Base-by-base conservation (phyloP, 306 rosid genomes). In the Coriaria nepalensis region DNA sequence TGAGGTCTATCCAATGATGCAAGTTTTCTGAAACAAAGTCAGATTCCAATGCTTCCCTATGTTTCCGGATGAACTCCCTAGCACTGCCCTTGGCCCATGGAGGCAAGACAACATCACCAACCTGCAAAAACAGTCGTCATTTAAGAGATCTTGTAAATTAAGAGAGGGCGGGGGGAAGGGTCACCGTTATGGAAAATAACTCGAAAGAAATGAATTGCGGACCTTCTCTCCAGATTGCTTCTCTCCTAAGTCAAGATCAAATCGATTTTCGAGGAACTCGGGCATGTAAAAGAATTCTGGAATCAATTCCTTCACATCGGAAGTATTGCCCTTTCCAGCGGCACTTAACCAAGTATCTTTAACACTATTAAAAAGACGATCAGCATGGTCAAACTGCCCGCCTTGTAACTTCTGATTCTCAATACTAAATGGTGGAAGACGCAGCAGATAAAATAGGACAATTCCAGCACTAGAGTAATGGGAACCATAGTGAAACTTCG, bases 381-480 rank as follows among this genome's bases (percentile, higher is more conserved):
- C 99, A 54, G 99, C 99, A 76, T 92, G 99, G 65, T 92, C 99
- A 68, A 92, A 92, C 75, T 92, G 99, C 52, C 99, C 99, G 53
- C 99, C 99, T 62, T 92, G 99, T 66, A 92, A 86, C 75, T 86
- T 92, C 75, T 82, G 93, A 72, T 92, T 92, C 81, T 92, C 99
- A 34, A 62, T 33, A 66, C 99, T 86, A 67, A 92, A 92, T 40
- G 99, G 96, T 9, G 99, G 99, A 55, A 92, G 71, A 50, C 99
- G 96, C 47, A 92, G 78, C 64, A 92, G 83, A 76, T 92, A 92
- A 73, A 85, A 92, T 40, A 92, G 96, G 54, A 92, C 99, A 56
- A 86, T 92, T 68, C 99, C 99, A 73, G 99, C 99, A 82, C 99
- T 92, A 57, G 99, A 92, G 72, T 92, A 92, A 76, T 92, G 99